A percentile compares a stretch with the other conserved stretches of the same genome.
phyloP scores from a whole-genome alignment of 768 basidiomycete genomes.

The Leccinum imitatum region DNA sequence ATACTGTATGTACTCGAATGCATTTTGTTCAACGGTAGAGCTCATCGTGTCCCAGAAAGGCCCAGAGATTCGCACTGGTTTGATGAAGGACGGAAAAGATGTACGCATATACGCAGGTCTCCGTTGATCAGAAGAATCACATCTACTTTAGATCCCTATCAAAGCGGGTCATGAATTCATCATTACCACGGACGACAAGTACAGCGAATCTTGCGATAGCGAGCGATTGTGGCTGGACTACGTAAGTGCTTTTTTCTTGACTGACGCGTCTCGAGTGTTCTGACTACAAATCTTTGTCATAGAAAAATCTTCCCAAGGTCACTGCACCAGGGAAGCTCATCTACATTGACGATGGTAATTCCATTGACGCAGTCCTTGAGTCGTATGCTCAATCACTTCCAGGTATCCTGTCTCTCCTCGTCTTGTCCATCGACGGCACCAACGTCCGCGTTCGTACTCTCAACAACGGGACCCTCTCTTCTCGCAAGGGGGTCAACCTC shows the following conservation, averaged over 20 bases:
- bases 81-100: slow-evolving; percentile 84
- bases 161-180: slow-evolving; percentile 91
- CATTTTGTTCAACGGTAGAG: background rate
- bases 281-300: slow-evolving; percentile 3
- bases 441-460: slow-evolving; percentile 81
- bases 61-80: slow-evolving; percentile 96
- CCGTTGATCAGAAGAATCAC: slow-evolving; percentile 6
- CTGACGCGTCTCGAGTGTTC: background rate
- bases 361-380: background rate
- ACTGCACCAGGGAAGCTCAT: slow-evolving; percentile 96
- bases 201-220: slow-evolving; percentile 76
- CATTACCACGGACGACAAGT: slow-evolving; percentile 80
- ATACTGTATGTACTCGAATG: slow-evolving; percentile 65
- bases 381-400: slow-evolving; percentile 1
- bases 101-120: slow-evolving; percentile 47
- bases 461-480: slow-evolving; percentile 91
- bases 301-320: slow-evolving; percentile 93
- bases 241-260: slow-evolving; percentile 45
- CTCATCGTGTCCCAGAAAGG: slow-evolving; percentile 70
- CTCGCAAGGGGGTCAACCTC: slow-evolving; percentile 98
- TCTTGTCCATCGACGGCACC: slow-evolving; percentile 80
- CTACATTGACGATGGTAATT: slow-evolving; percentile 91
- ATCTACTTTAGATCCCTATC: slow-evolving; percentile 63
- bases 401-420: slow-evolving; percentile 89
- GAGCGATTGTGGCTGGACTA: slow-evolving; percentile 94